phyloP scores from a whole-genome alignment of 768 basidiomycete genomes.

The Lentinula guzmanii region DNA sequence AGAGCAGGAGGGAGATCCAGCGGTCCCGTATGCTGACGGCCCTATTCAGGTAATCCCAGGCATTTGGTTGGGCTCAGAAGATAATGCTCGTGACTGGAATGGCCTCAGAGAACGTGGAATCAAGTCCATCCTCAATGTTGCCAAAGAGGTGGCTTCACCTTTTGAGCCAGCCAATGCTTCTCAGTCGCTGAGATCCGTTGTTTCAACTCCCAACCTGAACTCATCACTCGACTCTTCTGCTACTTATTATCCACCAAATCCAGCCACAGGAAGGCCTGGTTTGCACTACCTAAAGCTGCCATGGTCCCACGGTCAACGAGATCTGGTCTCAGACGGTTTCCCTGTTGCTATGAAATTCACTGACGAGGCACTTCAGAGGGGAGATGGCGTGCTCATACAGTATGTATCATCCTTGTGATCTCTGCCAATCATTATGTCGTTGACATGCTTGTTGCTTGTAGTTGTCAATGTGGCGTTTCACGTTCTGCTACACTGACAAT shows the following conservation, averaged over 20 bases:
- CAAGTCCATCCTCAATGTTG: slow-evolving; percentile 82
- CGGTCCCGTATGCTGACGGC: slow-evolving; percentile 71
- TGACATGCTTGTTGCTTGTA: slow-evolving; percentile 24
- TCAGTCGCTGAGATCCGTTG: slow-evolving; percentile 51
- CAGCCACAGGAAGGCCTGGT: slow-evolving; percentile 62
- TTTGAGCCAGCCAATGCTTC: slow-evolving; percentile 42
- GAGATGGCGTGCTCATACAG: slow-evolving; percentile 83
- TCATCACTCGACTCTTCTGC: slow-evolving; percentile 29
- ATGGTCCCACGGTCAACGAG: slow-evolving; percentile 94
- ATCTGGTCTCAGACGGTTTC: slow-evolving; percentile 78
- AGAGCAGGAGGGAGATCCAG: slow-evolving; percentile 57
- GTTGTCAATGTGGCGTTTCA: slow-evolving; percentile 92
- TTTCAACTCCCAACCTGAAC: slow-evolving; percentile 63
- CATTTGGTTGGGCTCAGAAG: slow-evolving; percentile 88
- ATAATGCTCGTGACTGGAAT: slow-evolving; percentile 82
- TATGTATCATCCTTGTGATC: slow-evolving; percentile 34
- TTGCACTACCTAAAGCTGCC: slow-evolving; percentile 86
- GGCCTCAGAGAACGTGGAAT: slow-evolving; percentile 67
- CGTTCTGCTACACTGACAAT: slow-evolving; percentile 87
- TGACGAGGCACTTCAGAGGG: slow-evolving; percentile 68
- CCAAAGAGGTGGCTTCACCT: slow-evolving; percentile 81
- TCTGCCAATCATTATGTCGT: slow-evolving; percentile 10
- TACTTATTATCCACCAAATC: slow-evolving; percentile 64
- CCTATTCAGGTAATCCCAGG: slow-evolving; percentile 82
- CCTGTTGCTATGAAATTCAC: slow-evolving; percentile 75